Conservation (phyloP, 805 yeast species). For the Saccharomycopsis sp. region DNA sequence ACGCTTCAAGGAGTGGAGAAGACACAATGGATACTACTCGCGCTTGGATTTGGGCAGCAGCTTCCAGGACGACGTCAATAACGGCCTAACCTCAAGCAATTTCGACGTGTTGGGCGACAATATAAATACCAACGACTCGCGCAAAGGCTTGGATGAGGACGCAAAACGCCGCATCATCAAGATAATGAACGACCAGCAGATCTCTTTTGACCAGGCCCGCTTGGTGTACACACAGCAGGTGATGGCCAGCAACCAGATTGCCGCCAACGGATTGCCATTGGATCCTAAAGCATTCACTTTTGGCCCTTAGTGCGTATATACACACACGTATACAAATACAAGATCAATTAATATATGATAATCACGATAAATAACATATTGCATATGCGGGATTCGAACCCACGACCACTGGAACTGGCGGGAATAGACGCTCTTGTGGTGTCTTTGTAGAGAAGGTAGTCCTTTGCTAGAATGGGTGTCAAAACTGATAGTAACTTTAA, state of each 20-base stretch:
- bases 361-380: no score
- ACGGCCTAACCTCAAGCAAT: constrained; percentile 51
- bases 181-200: constrained; percentile 43
- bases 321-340: neutral
- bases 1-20: constrained; percentile 4
- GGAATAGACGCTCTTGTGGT: no score
- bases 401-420: no score
- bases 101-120: constrained; percentile 48
- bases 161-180: constrained; percentile 45
- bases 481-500: no score
- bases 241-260: constrained; percentile 48
- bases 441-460: no score
- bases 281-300: constrained; percentile 61
- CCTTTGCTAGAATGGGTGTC: no score
- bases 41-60: neutral
- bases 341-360: no score
- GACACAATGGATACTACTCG: neutral
- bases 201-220: constrained; percentile 69
- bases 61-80: constrained; percentile 44
- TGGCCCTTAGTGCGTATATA: constrained; percentile 7
- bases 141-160: constrained; percentile 54
- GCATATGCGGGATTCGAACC: no score
- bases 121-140: constrained; percentile 40
- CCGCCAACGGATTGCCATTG: constrained; percentile 57
- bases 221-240: constrained; percentile 36